Conservation (phyloP, 768 basidiomycete genomes). For the Pleurotus sapidus region DNA sequence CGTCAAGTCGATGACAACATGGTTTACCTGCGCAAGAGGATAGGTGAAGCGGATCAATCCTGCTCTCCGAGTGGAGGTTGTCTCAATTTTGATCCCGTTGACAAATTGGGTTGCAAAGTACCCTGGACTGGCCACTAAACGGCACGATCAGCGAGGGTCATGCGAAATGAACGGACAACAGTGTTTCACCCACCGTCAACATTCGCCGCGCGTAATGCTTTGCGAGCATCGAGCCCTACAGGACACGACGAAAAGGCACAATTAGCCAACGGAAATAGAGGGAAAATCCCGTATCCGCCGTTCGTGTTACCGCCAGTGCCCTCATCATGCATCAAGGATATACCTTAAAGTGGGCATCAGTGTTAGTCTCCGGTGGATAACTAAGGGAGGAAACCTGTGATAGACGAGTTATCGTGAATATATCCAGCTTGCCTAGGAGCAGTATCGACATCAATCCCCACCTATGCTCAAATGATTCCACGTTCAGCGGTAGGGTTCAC, state of each 20-base stretch:
- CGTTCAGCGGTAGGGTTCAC: no score
- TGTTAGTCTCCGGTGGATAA: no score
- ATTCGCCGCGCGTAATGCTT: slow-evolving; percentile 37
- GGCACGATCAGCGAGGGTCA: not conserved
- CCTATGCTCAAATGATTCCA: slow-evolving; percentile 22
- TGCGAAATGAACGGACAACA: no score
- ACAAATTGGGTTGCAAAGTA: slow-evolving; percentile 47
- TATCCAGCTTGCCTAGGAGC: slow-evolving; percentile 51
- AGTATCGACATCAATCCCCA: slow-evolving; percentile 49
- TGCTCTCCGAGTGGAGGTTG: slow-evolving; percentile 58
- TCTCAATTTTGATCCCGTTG: slow-evolving; percentile 48
- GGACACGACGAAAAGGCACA: slow-evolving; percentile 41
- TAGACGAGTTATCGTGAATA: slow-evolving; percentile 40
- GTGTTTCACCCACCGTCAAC: slow-evolving; percentile 32
- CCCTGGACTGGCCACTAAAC: slow-evolving; percentile 40
- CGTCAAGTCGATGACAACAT: slow-evolving; percentile 45
- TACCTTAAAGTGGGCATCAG: slow-evolving; percentile 16
- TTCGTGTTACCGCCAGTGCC: slow-evolving; percentile 50
- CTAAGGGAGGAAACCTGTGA: slow-evolving; percentile 24
- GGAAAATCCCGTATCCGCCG: slow-evolving; percentile 51
- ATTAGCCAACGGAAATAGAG: slow-evolving; percentile 42
- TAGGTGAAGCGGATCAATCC: slow-evolving; percentile 62
- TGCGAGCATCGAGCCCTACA: slow-evolving; percentile 36
- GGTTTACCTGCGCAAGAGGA: slow-evolving; percentile 40
- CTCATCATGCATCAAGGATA: slow-evolving; percentile 53